Evolutionary conservation across 2,329 filamentous ascomycete genomes (phyloP).

Genomic region (Aspergillus tamarii): DNA sequence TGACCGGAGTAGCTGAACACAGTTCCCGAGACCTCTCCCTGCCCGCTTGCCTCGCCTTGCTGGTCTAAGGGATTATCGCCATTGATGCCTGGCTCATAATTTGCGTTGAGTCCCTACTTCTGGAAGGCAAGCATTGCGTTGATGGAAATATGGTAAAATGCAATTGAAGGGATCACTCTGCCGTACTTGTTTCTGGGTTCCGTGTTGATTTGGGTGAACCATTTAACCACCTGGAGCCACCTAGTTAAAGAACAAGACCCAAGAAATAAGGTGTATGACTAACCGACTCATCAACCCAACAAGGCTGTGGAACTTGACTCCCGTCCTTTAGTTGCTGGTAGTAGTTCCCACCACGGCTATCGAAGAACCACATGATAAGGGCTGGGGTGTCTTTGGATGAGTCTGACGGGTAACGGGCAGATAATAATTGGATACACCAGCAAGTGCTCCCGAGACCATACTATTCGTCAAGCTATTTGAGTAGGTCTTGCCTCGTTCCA

Average conservation of each 20-base stretch:
- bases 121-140: constrained; percentile 49
- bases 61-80: constrained; percentile 44
- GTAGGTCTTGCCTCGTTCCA: constrained; percentile 43
- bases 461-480: constrained; percentile 47
- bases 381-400: constrained; percentile 34
- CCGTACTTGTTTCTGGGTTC: constrained; percentile 34
- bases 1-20: constrained; percentile 35
- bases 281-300: constrained; percentile 49
- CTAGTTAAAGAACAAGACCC: no score
- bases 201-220: constrained; percentile 46
- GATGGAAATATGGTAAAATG: constrained; percentile 60
- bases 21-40: constrained; percentile 30
- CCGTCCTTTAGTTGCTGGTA: constrained; percentile 28
- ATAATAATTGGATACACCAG: constrained; percentile 59
- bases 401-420: constrained; percentile 51
- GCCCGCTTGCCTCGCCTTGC: constrained; percentile 1
- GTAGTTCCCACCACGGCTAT: constrained; percentile 62
- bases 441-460: constrained; percentile 42
- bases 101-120: constrained; percentile 45
- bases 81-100: constrained; percentile 52
- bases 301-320: no score
- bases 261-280: background rate
- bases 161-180: constrained; percentile 52
- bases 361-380: constrained; percentile 72
- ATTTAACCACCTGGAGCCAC: constrained; percentile 38